phyloP scores from a whole-genome alignment of 305 asterid species.

The Salvia sclarea region DNA sequence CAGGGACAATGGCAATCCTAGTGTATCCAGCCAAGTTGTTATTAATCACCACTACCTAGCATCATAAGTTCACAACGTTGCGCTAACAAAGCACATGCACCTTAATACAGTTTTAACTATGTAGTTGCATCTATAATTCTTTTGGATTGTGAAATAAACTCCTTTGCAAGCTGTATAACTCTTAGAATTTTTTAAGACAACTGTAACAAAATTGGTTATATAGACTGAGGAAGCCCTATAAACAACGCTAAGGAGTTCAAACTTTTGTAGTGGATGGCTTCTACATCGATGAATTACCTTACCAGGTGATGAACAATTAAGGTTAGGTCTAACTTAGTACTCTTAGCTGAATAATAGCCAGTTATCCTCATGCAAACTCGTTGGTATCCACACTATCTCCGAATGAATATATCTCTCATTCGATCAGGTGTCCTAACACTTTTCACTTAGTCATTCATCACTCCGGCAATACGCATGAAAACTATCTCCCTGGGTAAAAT shows the following conservation, averaged over 20 bases:
- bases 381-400: constrained; percentile 11
- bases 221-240: background rate
- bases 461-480: background rate
- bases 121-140: background rate
- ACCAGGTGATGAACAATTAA: background rate
- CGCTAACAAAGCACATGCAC: background rate
- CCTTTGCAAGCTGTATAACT: constrained; percentile 11
- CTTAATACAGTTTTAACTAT: background rate
- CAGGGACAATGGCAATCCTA: background rate
- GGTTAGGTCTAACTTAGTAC: background rate
- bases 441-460: background rate
- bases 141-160: background rate
- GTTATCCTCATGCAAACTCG: background rate
- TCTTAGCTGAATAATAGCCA: constrained; percentile 8
- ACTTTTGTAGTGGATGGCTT: constrained; percentile 7
- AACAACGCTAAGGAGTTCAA: constrained; percentile 8
- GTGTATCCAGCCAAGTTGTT: background rate
- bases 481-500: background rate
- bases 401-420: background rate
- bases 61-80: constrained; percentile 5
- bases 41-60: background rate
- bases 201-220: background rate
- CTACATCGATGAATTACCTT: background rate
- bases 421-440: constrained; percentile 1
- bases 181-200: background rate